Conservation (phyloP, 2,329 filamentous ascomycete genomes). For the Coleophoma cylindrospora region DNA sequence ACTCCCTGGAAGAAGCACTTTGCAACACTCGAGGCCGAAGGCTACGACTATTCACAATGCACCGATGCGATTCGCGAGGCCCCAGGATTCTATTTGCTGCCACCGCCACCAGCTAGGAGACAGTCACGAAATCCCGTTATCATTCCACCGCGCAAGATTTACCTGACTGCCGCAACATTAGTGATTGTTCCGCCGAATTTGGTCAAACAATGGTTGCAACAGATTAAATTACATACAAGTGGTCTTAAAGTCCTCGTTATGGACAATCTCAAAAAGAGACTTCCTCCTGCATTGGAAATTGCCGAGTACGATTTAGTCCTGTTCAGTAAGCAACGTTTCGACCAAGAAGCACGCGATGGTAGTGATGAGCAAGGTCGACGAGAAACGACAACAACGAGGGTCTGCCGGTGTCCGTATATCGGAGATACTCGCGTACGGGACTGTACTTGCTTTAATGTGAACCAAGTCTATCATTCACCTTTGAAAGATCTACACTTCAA, state of each 20-base stretch:
- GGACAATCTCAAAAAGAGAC: conserved; percentile 39
- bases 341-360: conserved; percentile 54
- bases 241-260: conserved; percentile 62
- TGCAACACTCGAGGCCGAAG: conserved; percentile 29
- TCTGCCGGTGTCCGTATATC: conserved; percentile 23
- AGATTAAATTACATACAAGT: conserved; percentile 73
- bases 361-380: conserved; percentile 37
- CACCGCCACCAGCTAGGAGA: conserved; percentile 35
- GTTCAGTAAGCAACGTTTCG: conserved; percentile 70
- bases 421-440: conserved; percentile 34
- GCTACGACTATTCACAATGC: conserved; percentile 48
- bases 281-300: conserved; percentile 56
- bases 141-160: conserved; percentile 44
- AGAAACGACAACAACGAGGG: background rate
- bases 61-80: conserved; percentile 51
- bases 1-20: conserved; percentile 69
- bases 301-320: conserved; percentile 70
- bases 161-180: conserved; percentile 65
- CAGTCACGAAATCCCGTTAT: conserved; percentile 31
- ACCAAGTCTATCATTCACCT: conserved; percentile 49
- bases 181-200: conserved; percentile 81
- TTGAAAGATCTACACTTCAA: conserved; percentile 76
- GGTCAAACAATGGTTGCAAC: conserved; percentile 75
- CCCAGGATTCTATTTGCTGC: conserved; percentile 53
- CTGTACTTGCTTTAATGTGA: conserved; percentile 34